These are phyloP conservation scores for Cystobasidium slooffiae DNA, from an alignment of 1,284 basidiomycete genomes.

Conservation along the genomic window DNA sequence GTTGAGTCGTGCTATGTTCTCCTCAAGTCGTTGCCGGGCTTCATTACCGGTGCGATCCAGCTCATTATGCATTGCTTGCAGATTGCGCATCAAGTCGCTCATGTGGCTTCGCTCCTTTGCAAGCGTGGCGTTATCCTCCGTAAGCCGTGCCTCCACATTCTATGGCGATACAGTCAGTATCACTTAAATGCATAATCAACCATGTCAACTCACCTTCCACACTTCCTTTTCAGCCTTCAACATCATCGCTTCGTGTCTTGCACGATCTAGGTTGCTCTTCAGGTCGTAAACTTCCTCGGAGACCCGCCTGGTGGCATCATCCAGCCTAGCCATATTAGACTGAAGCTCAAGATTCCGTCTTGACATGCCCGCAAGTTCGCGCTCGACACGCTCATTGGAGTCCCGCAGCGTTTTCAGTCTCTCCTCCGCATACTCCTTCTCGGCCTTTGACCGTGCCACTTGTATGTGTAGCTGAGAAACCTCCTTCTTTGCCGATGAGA, in stretches of 20 bases:
- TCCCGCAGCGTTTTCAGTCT: constrained; percentile 55
- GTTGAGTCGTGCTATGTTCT: constrained; percentile 76
- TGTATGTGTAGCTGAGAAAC: constrained; percentile 68
- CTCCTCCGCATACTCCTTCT: constrained; percentile 65
- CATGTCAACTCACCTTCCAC: constrained; percentile 71
- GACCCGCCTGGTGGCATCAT: constrained; percentile 59
- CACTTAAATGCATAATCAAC: not conserved
- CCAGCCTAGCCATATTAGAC: constrained; percentile 54
- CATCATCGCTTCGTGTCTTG: constrained; percentile 81
- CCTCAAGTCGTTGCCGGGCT: constrained; percentile 76
- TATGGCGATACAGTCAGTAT: constrained; percentile 45
- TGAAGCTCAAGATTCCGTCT: constrained; percentile 56
- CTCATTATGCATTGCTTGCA: constrained; percentile 86
- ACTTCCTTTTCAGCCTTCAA: constrained; percentile 88
- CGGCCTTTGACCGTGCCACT: constrained; percentile 78
- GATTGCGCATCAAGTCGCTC: constrained; percentile 81
- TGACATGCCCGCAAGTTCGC: constrained; percentile 54
- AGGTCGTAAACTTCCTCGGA: constrained; percentile 68
- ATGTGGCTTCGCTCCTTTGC: constrained; percentile 79
- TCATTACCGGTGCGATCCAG: constrained; percentile 79
- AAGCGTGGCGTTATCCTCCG: constrained; percentile 80
- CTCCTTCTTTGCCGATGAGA: constrained; percentile 68
- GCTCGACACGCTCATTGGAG: constrained; percentile 56
- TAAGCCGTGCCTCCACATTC: constrained; percentile 75
- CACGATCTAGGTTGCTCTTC: constrained; percentile 68